Conservation (phyloP, 805 yeast genomes). For the Trichomonascus vanleenenianus region DNA sequence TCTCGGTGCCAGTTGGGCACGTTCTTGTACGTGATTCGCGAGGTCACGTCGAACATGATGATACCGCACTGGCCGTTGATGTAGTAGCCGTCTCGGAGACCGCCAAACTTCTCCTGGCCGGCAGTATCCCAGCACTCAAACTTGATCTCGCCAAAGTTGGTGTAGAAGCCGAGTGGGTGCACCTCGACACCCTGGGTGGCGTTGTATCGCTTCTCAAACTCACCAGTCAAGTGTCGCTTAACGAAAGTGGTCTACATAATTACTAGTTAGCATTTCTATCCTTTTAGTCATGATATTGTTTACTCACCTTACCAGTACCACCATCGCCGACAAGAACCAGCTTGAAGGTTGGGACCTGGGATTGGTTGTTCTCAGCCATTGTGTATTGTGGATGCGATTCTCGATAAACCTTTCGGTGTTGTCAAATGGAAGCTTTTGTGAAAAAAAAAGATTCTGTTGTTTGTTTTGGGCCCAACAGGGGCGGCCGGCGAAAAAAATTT, state of each 20-base stretch:
- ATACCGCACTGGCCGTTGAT: slow-evolving; percentile 99
- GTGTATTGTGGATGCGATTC: slow-evolving; percentile 6
- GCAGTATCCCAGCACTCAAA: slow-evolving; percentile 99
- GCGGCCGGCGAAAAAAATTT: background rate
- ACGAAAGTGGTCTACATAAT: slow-evolving; percentile 80
- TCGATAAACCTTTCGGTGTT: background rate
- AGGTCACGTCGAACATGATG: slow-evolving; percentile 99
- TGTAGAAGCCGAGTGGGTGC: slow-evolving; percentile 95
- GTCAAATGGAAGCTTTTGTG: background rate
- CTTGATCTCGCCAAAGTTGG: slow-evolving; percentile 97
- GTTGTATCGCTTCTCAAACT: slow-evolving; percentile 96
- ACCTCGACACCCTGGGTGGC: slow-evolving; percentile 99
- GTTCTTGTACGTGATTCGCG: slow-evolving; percentile 98
- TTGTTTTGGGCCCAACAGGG: background rate
- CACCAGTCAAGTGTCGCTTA: slow-evolving; percentile 98
- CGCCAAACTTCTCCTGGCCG: slow-evolving; percentile 99
- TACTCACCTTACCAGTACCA: slow-evolving; percentile 94
- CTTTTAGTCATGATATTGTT: background rate
- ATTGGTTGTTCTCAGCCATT: slow-evolving; percentile 28
- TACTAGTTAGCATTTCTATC: slow-evolving; percentile 1
- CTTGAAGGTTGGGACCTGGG: slow-evolving; percentile 86
- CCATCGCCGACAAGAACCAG: slow-evolving; percentile 99
- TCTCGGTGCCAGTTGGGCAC: slow-evolving; percentile 99
- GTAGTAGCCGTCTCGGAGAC: slow-evolving; percentile 98
- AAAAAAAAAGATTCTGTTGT: background rate